A percentile compares a stretch with the other conserved stretches of the same genome.
phyloP scores from a whole-genome alignment of 225 moss, liverwort and hornwort genomes.

The Climacium dendroides region DNA sequence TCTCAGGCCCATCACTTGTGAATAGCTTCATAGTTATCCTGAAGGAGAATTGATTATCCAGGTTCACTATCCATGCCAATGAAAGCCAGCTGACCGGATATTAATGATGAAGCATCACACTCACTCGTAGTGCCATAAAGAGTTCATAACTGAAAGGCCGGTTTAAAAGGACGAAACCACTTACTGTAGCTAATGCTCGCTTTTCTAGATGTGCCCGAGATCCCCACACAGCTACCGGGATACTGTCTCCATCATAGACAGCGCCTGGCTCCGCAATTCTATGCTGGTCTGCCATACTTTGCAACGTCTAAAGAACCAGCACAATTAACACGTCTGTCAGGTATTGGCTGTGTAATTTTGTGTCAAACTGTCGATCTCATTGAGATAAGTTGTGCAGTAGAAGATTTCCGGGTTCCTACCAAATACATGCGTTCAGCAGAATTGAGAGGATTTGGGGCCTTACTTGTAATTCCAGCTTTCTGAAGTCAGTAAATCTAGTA shows the following conservation, averaged over 20 bases:
- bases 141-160: neutral
- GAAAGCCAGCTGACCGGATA: neutral
- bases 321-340: neutral
- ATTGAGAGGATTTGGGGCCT: neutral
- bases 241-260: conserved; percentile 27
- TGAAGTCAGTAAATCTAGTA: conserved; percentile 66
- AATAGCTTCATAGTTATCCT: neutral
- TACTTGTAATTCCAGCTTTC: conserved; percentile 69
- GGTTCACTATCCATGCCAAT: neutral
- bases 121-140: neutral
- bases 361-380: neutral
- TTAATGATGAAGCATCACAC: neutral
- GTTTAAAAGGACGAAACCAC: neutral
- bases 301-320: conserved; percentile 21
- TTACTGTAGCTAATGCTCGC: conserved; percentile 61
- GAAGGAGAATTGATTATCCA: neutral
- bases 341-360: neutral
- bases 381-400: neutral
- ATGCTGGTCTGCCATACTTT: conserved; percentile 22
- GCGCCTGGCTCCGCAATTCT: conserved; percentile 4
- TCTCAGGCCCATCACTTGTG: neutral
- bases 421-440: neutral
- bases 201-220: conserved; percentile 80
- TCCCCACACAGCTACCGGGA: conserved; percentile 62
- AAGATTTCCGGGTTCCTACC: neutral